These are phyloP conservation scores for Pleurotus cornucopiae DNA, from an alignment of 768 basidiomycete genomes.

Conservation along the genomic window DNA sequence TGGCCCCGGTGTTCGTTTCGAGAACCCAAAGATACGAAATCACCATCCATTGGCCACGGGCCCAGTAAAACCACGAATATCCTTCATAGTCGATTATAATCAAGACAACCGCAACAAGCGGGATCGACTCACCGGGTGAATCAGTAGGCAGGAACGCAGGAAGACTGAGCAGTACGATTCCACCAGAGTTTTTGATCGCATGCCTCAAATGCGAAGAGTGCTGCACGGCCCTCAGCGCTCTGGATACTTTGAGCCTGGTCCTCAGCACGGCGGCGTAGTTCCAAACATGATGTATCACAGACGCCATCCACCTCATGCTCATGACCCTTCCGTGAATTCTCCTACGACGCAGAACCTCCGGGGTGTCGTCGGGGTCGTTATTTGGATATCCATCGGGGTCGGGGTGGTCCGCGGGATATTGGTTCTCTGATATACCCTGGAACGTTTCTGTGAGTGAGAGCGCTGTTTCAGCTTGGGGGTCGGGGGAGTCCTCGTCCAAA, in stretches of 20 bases:
- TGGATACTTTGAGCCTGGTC: slow-evolving; percentile 28
- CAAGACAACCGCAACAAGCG: neutral
- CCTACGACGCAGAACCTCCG: neutral
- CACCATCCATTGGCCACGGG: slow-evolving; percentile 46
- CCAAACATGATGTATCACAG: slow-evolving; percentile 16
- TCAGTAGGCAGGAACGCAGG: slow-evolving; percentile 37
- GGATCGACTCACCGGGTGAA: slow-evolving; percentile 23
- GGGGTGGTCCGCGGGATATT: slow-evolving; percentile 6
- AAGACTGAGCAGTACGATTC: slow-evolving; percentile 35
- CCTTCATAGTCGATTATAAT: slow-evolving; percentile 19
- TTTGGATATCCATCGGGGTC: neutral
- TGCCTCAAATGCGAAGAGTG: slow-evolving; percentile 41
- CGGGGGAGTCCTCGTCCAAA: slow-evolving; percentile 13
- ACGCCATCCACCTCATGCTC: slow-evolving; percentile 9
- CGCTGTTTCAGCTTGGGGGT: slow-evolving; percentile 14
- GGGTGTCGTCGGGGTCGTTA: neutral
- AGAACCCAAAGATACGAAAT: slow-evolving; percentile 49
- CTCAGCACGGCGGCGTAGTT: slow-evolving; percentile 22
- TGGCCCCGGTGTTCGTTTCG: slow-evolving; percentile 49
- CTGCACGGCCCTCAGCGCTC: slow-evolving; percentile 21
- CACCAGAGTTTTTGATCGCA: slow-evolving; percentile 41
- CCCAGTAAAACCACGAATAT: slow-evolving; percentile 29
- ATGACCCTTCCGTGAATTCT: slow-evolving; percentile 7
- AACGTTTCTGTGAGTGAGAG: slow-evolving; percentile 26
- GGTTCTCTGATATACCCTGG: slow-evolving; percentile 27